Conservation (phyloP, 179 eudicot species). For the Heliamphora pulchella region DNA sequence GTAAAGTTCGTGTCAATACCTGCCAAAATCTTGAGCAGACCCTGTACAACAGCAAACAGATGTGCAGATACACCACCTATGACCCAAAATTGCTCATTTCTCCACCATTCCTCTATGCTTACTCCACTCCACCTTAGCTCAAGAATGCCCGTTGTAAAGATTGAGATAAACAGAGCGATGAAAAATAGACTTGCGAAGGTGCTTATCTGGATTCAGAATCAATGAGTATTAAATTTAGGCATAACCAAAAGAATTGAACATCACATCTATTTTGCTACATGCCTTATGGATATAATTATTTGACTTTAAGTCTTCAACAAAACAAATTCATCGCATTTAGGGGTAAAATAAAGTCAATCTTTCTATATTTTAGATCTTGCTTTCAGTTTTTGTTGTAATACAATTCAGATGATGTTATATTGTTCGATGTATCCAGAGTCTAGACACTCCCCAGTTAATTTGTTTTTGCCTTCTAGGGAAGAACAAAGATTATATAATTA, state of each 20-base stretch:
- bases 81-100: too few species aligned
- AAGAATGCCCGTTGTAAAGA: slow-evolving; percentile 69
- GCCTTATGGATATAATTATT: neutral
- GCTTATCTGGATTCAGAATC: slow-evolving; percentile 56
- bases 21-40: slow-evolving; percentile 67
- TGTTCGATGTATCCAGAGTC: neutral
- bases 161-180: slow-evolving; percentile 67
- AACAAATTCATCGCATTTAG: neutral
- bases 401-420: neutral
- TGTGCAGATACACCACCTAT: slow-evolving; percentile 20
- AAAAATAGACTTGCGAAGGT: slow-evolving; percentile 79
- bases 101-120: slow-evolving; percentile 39
- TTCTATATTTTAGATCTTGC: neutral
- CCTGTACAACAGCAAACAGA: slow-evolving; percentile 77
- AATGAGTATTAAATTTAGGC: neutral
- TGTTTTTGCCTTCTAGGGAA: neutral
- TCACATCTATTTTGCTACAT: neutral
- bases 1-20: slow-evolving; percentile 85
- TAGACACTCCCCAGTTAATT: neutral
- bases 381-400: neutral
- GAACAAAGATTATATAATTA: slow-evolving; percentile 21
- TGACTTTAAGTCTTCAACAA: neutral
- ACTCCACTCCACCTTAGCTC: slow-evolving; percentile 94
- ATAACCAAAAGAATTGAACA: too few species aligned
- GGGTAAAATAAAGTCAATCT: neutral